Evolutionary conservation across 1,284 basidiomycete genomes (phyloP).

Genomic region (Puccinia horiana): DNA sequence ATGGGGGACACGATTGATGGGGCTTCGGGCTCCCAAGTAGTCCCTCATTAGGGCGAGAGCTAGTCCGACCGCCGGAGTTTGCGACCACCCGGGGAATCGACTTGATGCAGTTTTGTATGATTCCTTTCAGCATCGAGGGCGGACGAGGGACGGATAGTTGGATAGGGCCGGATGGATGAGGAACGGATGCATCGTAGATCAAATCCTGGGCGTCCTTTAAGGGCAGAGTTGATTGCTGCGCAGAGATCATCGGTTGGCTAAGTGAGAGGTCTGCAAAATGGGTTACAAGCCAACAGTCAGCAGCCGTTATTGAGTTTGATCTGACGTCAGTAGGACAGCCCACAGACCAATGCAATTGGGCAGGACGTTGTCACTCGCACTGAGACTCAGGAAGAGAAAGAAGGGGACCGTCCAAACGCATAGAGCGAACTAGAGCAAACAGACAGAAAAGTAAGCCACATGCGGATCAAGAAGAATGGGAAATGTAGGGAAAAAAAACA

Average conservation of each 20-base stretch:
- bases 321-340: neutral
- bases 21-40: neutral
- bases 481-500: no score
- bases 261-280: neutral
- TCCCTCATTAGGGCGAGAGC: neutral
- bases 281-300: neutral
- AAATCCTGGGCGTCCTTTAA: constrained; percentile 3
- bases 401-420: constrained; percentile 90
- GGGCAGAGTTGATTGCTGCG: neutral
- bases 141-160: neutral
- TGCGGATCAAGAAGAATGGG: neutral
- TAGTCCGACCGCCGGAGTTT: neutral
- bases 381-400: constrained; percentile 87
- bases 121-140: constrained; percentile 8
- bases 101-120: constrained; percentile 22
- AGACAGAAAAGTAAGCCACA: neutral
- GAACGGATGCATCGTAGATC: neutral
- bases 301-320: neutral
- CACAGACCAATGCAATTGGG: constrained; percentile 61
- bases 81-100: neutral
- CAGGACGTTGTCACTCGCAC: constrained; percentile 89
- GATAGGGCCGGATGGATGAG: neutral
- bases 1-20: constrained; percentile 1
- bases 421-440: constrained; percentile 68
- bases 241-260: neutral